Percentiles rank a stretch among this genome's conserved stretches.
Conservation (phyloP, 306 rosid genomes). For the Gastrolobium villosum region DNA sequence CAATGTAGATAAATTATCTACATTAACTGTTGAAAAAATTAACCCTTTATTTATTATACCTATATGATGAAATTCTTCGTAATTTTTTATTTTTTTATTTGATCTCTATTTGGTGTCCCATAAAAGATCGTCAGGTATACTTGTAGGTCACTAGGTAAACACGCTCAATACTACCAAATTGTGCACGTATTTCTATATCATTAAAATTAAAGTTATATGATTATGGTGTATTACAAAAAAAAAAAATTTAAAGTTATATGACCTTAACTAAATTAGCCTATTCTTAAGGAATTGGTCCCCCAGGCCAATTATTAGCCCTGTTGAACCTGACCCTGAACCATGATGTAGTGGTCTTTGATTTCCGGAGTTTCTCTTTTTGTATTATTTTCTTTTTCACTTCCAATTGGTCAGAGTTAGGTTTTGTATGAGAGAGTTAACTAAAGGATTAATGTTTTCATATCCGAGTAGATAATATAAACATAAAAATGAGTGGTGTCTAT, state of each 20-base stretch:
- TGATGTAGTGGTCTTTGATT: not conserved
- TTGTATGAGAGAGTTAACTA: too few species aligned
- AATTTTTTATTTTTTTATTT: not conserved
- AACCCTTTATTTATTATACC: too few species aligned
- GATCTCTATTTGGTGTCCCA: not conserved
- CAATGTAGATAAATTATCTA: too few species aligned
- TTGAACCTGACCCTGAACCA: constrained; percentile 11
- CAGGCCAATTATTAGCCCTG: not conserved
- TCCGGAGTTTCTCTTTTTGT: not conserved
- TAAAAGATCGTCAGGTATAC: not conserved
- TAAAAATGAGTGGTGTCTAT: too few species aligned
- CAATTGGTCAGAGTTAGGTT: not conserved
- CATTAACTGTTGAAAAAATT: too few species aligned
- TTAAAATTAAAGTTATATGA: not conserved
- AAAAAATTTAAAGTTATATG: not conserved
- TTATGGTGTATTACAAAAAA: too few species aligned
- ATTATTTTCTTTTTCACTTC: not conserved
- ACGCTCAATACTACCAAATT: not conserved
- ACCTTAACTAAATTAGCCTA: not conserved
- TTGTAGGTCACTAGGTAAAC: too few species aligned
- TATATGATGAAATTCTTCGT: not conserved
- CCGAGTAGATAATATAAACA: too few species aligned
- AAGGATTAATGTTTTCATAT: too few species aligned
- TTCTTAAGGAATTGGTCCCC: not conserved
- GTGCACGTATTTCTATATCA: not conserved